Percentiles rank a stretch among this genome's conserved stretches.
Conservation (phyloP, 176 grass and related monocot species). For the Lolium multiflorum region DNA sequence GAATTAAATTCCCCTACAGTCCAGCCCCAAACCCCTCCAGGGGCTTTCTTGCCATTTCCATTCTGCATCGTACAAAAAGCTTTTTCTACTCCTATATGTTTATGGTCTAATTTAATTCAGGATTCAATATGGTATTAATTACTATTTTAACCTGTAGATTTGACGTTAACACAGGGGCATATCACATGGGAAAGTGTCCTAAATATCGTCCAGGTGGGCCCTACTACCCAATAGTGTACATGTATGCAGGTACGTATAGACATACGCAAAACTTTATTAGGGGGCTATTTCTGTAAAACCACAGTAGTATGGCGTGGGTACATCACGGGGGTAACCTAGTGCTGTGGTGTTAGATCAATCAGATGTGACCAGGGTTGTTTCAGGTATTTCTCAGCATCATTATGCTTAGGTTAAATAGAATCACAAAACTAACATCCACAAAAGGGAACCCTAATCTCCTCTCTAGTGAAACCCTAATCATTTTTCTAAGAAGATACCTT, state of each 20-base stretch:
- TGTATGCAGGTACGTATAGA: conserved; percentile 34
- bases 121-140: conserved; percentile 26
- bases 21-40: conserved; percentile 35
- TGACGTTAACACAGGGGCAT: conserved; percentile 30
- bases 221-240: conserved; percentile 39
- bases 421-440: conserved; percentile 59
- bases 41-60: conserved; percentile 55
- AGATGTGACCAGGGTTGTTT: conserved; percentile 37
- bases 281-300: conserved; percentile 61
- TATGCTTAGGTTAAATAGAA: conserved; percentile 52
- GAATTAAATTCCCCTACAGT: conserved; percentile 49
- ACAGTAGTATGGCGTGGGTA: neutral
- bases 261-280: conserved; percentile 53
- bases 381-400: conserved; percentile 34
- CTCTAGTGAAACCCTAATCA: conserved; percentile 42
- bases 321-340: conserved; percentile 38
- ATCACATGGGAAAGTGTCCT: conserved; percentile 52
- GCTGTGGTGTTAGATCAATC: conserved; percentile 51
- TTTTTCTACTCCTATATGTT: neutral
- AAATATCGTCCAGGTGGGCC: conserved; percentile 47
- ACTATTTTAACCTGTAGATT: conserved; percentile 29
- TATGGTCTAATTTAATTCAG: conserved; percentile 10
- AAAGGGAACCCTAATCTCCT: conserved; percentile 34
- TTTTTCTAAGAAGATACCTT: conserved; percentile 45
- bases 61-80: conserved; percentile 3